These are phyloP conservation scores for Dendrostoma leiphaemia DNA, from an alignment of 2,329 filamentous ascomycete genomes.

Conservation along the genomic window DNA sequence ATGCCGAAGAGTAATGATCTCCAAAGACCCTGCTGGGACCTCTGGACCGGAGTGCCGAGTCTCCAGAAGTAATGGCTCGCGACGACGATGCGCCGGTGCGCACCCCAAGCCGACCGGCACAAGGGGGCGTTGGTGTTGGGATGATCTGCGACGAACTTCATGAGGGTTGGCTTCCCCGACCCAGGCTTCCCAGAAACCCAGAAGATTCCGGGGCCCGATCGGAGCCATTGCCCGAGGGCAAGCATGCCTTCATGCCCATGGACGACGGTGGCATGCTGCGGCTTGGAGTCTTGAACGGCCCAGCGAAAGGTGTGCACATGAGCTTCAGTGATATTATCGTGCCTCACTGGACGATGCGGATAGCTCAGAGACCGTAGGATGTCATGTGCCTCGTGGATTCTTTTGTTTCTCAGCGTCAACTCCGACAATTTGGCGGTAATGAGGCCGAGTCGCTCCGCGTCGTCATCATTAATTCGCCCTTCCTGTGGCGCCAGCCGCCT, in stretches of 20 bases:
- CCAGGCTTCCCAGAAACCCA: constrained; percentile 12
- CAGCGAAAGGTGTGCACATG: constrained; percentile 8
- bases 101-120: constrained; percentile 2
- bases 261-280: not conserved
- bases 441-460: constrained; percentile 1
- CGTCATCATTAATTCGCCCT: no score
- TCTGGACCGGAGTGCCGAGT: not conserved
- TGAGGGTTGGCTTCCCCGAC: constrained; percentile 5
- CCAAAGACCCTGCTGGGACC: not conserved
- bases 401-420: not conserved
- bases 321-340: not conserved
- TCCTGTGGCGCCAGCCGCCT: no score
- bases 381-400: not conserved
- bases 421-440: not conserved
- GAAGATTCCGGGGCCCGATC: not conserved
- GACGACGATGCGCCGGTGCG: constrained; percentile 16
- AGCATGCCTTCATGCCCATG: not conserved
- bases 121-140: not conserved
- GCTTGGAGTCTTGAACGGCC: not conserved
- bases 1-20: not conserved
- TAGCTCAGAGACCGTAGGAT: not conserved
- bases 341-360: not conserved
- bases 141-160: constrained; percentile 18
- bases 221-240: not conserved
- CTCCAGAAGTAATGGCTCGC: not conserved